Evolutionary conservation across 139 green algal genomes (phyloP).

Genomic region (Volvox africanus): DNA sequence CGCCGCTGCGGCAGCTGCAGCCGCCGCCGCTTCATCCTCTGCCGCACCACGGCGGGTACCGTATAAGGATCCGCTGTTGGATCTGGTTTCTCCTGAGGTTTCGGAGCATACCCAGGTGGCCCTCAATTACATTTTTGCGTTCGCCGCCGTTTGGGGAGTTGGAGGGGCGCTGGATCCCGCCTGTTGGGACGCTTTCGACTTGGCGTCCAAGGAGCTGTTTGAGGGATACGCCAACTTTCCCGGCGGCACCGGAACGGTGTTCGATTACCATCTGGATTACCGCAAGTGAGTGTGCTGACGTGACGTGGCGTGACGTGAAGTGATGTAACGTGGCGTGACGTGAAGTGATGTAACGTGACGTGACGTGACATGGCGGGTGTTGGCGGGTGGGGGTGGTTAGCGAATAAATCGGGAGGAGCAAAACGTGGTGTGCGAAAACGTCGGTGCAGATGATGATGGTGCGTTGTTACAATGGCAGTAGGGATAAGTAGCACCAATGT

Average conservation of each 20-base stretch:
- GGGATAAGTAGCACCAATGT: no score
- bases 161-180: slow-evolving; percentile 68
- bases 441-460: no score
- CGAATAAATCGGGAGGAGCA: no score
- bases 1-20: background rate
- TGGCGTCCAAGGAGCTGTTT: slow-evolving; percentile 63
- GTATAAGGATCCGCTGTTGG: slow-evolving; percentile 34
- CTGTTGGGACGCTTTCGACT: slow-evolving; percentile 74
- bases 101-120: slow-evolving; percentile 16
- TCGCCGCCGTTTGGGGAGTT: slow-evolving; percentile 78
- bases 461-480: no score
- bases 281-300: slow-evolving; percentile 15
- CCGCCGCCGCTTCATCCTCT: background rate
- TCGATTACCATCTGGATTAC: slow-evolving; percentile 81
- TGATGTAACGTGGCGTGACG: background rate
- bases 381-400: no score
- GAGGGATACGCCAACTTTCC: slow-evolving; percentile 62
- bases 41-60: background rate
- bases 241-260: slow-evolving; percentile 66
- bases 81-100: background rate
- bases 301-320: background rate
- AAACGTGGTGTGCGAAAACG: no score
- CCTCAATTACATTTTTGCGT: slow-evolving; percentile 76
- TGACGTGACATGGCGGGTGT: background rate
- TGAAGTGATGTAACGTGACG: no score